These are phyloP conservation scores for Epithemia pelagica DNA, from an alignment of 108 stramenopile genomes.

Conservation along the genomic window DNA sequence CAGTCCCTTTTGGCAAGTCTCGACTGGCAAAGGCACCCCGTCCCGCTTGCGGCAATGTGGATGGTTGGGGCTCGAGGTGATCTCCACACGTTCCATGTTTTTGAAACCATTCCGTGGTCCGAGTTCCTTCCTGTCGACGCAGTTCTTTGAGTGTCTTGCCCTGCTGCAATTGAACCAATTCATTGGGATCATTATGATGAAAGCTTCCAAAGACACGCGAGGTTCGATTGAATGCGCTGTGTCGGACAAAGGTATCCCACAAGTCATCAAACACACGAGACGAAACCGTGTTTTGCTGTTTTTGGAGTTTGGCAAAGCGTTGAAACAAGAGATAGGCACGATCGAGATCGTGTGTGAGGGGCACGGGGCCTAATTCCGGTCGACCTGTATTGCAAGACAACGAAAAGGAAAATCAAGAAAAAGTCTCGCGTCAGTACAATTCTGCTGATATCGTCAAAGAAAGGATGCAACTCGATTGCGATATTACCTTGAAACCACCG, in stretches of 20 bases:
- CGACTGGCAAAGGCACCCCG: constrained; percentile 51
- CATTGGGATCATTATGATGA: constrained; percentile 6
- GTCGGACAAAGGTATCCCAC: constrained; percentile 20
- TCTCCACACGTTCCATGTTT: constrained; percentile 40
- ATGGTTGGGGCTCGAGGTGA: constrained; percentile 27
- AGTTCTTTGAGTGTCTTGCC: constrained; percentile 13
- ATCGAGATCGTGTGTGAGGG: constrained; percentile 22
- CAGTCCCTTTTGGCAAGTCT: constrained; percentile 19
- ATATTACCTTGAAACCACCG: constrained; percentile 13
- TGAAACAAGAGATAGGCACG: constrained; percentile 13
- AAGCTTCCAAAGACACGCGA: constrained; percentile 25
- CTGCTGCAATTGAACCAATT: constrained; percentile 7
- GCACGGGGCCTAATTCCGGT: constrained; percentile 24
- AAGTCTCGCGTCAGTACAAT: too few relatives aligned
- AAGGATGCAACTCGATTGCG: neutral
- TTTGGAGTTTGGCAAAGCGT: neutral
- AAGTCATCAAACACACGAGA: constrained; percentile 2
- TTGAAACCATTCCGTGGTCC: constrained; percentile 26
- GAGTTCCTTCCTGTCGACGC: constrained; percentile 17
- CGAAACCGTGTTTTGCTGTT: neutral
- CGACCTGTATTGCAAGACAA: too few relatives aligned
- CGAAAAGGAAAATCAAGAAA: too few relatives aligned
- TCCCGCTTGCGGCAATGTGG: constrained; percentile 25
- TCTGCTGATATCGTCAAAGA: too few relatives aligned
- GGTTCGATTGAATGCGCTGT: constrained; percentile 8